phyloP scores from a whole-genome alignment of 306 rosid genomes.

The Oxytropis ochrocephala region DNA sequence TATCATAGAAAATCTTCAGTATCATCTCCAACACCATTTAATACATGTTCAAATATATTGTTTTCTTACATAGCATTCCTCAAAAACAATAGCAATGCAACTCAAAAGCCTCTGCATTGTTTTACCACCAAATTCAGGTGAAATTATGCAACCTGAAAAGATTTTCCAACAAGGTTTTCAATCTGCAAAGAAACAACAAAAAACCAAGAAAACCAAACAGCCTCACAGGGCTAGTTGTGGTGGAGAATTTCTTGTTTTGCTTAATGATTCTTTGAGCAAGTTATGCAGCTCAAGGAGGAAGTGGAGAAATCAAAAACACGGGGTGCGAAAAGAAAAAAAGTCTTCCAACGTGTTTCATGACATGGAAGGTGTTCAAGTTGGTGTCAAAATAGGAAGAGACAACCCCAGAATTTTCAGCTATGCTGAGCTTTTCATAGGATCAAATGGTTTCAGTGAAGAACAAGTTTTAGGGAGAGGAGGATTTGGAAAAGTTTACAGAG shows the following conservation, averaged over 20 bases:
- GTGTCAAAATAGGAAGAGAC: constrained; percentile 57
- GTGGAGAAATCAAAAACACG: constrained; percentile 23
- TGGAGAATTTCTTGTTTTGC: constrained; percentile 35
- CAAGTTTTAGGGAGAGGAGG: constrained; percentile 88
- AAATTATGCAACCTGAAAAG: constrained; percentile 25
- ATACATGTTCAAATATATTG: constrained; percentile 3
- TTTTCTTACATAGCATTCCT: not conserved
- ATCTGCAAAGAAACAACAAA: constrained; percentile 22
- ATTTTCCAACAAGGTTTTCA: constrained; percentile 15
- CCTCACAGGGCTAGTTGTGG: constrained; percentile 43
- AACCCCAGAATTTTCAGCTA: constrained; percentile 85
- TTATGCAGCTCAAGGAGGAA: constrained; percentile 26
- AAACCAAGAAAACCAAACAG: not conserved
- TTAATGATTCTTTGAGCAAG: constrained; percentile 37
- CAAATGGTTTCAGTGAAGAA: constrained; percentile 70
- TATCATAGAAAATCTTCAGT: not conserved
- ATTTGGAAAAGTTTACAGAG: constrained; percentile 74
- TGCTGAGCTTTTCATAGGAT: constrained; percentile 80
- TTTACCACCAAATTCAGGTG: constrained; percentile 53
- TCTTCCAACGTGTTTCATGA: constrained; percentile 52
- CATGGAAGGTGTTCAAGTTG: constrained; percentile 71
- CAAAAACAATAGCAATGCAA: constrained; percentile 32
- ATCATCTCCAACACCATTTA: constrained; percentile 10
- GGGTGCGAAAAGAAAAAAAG: constrained; percentile 7
- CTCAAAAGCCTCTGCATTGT: constrained; percentile 50